These are phyloP conservation scores for Lactarius psammicola DNA, from an alignment of 768 basidiomycete species.

Conservation along the genomic window DNA sequence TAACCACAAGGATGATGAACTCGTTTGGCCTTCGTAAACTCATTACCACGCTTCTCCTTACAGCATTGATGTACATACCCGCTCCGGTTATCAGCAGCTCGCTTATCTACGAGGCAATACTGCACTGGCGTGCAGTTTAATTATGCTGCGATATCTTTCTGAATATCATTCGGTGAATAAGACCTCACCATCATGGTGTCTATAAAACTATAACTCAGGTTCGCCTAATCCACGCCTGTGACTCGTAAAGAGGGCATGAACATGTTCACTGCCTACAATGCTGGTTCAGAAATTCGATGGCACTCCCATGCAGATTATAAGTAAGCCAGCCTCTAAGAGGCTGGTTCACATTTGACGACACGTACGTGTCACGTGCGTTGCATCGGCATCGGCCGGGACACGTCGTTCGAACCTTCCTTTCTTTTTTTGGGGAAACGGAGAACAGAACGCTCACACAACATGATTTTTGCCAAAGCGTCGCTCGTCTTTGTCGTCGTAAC, in stretches of 20 bases:
- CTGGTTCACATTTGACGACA: neutral
- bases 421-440: neutral
- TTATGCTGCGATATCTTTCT: neutral
- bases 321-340: too few relatives aligned
- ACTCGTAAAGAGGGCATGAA: too few relatives aligned
- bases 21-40: neutral
- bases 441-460: conserved; percentile 35
- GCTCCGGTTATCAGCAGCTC: neutral
- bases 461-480: conserved; percentile 62
- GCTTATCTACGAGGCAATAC: neutral
- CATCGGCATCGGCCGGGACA: conserved; percentile 19
- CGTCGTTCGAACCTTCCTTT: neutral
- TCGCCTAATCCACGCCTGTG: neutral
- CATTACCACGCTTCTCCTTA: neutral
- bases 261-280: too few relatives aligned
- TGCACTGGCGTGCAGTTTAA: neutral
- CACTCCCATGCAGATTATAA: too few relatives aligned
- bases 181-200: neutral
- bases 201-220: too few relatives aligned
- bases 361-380: neutral
- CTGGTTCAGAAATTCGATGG: too few relatives aligned
- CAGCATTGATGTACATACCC: neutral
- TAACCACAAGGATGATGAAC: neutral
- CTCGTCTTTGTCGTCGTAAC: conserved; percentile 61
- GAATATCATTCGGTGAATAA: neutral